phyloP scores from a whole-genome alignment of 2,329 filamentous ascomycete genomes.

The Metarhizium album region DNA sequence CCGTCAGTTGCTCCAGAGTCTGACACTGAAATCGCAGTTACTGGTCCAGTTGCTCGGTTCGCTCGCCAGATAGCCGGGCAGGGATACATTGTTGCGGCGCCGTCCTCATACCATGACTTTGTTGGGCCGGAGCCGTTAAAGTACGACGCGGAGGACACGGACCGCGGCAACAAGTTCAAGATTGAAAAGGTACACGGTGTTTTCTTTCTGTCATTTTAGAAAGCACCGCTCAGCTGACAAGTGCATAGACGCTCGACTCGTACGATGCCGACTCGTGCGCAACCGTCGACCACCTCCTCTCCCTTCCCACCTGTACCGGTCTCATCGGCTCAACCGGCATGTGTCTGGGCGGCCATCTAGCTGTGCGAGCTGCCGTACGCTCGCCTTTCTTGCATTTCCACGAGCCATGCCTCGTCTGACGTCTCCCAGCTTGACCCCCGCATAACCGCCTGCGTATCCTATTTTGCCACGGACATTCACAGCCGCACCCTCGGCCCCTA shows the following conservation, averaged over 20 bases:
- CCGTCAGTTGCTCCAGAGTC: not conserved
- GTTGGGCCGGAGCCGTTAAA: constrained; percentile 71
- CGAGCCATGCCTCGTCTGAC: constrained; percentile 1
- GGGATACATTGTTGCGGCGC: constrained; percentile 86
- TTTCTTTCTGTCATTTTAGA: not conserved
- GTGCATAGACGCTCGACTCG: constrained; percentile 65
- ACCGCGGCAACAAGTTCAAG: constrained; percentile 80
- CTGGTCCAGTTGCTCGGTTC: constrained; percentile 80
- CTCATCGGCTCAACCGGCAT: constrained; percentile 73
- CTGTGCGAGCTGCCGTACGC: constrained; percentile 45
- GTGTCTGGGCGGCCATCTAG: constrained; percentile 88
- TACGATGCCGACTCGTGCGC: constrained; percentile 72
- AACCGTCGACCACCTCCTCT: constrained; percentile 59
- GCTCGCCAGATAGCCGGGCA: constrained; percentile 85
- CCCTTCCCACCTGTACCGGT: constrained; percentile 68
- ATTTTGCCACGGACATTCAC: constrained; percentile 91
- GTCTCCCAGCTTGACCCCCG: constrained; percentile 53
- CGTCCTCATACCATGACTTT: constrained; percentile 90
- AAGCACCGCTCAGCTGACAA: not conserved
- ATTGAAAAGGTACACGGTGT: constrained; percentile 51
- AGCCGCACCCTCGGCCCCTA: constrained; percentile 60
- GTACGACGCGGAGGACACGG: constrained; percentile 81
- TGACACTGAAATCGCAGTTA: constrained; percentile 44
- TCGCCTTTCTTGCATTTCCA: not conserved
- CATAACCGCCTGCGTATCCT: constrained; percentile 68